Evolutionary conservation across 2,329 filamentous ascomycete genomes (phyloP), one percentile per base, ranked within the genome.

Genomic region (Trichoderma sp.): DNA sequence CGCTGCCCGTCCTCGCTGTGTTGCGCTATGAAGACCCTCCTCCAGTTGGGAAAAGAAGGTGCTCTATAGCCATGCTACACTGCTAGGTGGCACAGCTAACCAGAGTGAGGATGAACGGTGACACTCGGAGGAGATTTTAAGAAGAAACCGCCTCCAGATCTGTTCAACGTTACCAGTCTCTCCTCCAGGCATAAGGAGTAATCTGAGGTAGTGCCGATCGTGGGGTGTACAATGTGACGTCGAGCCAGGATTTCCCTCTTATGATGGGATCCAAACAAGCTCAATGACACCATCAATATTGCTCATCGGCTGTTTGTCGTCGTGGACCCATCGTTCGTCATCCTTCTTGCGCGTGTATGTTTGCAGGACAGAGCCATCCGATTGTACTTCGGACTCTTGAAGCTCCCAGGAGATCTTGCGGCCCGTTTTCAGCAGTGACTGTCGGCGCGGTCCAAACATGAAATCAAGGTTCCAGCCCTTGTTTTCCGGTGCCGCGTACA

Each of bases 351-450:
- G 80, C 16, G 85, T 83, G 71, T 87, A 89, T 1, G 84, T 80
- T 74, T 89, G 86, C 40, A 80, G 79, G 11, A 88, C 81, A 1
- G 81, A 84, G 19, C 84, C 84, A 72, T 88, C 85, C 0, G 79
- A 75, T 47, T 82, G 81, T 5, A 85, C 72, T 0, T 75, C 77
- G 0, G 84, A 81, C 71, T 88, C 85, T 70, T 84, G 81, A 33
- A 88, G 75, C 61, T 88, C 86, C 84, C 84, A 86, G 31, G 83
- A 81, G 33, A 84, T 84, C 77, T 86, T 86, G 59, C 81, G 79
- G 5, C 84, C 85, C 0, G 83, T 85, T 75, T 81, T 81, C 43
- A 82, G 75, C 10, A 87, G 77, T 49, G 80, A 83, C 27, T 81
- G 81, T 7, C 85, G 78, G 70, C 85, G 83, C 1, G 84, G 84